Evolutionary conservation across 805 yeast species (phyloP).

Genomic region (Candida oleophila): DNA sequence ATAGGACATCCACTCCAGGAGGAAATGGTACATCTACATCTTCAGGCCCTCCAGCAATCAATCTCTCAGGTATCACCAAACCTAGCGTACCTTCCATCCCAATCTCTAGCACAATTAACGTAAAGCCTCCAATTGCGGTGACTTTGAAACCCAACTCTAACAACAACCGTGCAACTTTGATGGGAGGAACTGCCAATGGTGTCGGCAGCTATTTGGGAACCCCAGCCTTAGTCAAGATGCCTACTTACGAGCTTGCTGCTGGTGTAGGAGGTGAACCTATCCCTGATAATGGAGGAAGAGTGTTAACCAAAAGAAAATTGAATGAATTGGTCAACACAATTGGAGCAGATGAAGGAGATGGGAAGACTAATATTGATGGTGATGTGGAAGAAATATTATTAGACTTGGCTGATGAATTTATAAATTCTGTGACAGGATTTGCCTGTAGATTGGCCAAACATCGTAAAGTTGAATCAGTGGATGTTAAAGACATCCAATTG

Average conservation of each 20-base stretch:
- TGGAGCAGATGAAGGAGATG: constrained; percentile 86
- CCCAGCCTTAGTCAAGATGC: constrained; percentile 73
- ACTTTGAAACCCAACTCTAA: constrained; percentile 54
- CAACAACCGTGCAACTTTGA: constrained; percentile 66
- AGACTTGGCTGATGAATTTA: constrained; percentile 95
- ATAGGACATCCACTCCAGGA: constrained; percentile 2
- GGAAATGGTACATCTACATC: background rate
- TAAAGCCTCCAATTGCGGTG: constrained; percentile 65
- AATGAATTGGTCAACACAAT: constrained; percentile 81
- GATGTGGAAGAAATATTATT: constrained; percentile 89
- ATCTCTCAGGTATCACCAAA: constrained; percentile 42
- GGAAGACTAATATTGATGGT: constrained; percentile 88
- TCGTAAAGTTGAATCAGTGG: constrained; percentile 82
- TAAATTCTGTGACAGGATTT: constrained; percentile 83
- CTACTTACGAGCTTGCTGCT: constrained; percentile 67
- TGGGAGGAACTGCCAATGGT: constrained; percentile 80
- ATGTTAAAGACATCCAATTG: constrained; percentile 84
- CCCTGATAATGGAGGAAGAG: constrained; percentile 68
- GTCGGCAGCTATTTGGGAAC: constrained; percentile 64
- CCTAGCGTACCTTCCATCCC: constrained; percentile 66
- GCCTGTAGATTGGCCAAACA: constrained; percentile 96
- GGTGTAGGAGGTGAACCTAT: constrained; percentile 27
- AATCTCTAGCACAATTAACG: constrained; percentile 66
- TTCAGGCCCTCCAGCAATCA: constrained; percentile 19
- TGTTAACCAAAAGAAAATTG: constrained; percentile 84